Conservation (phyloP, 169 alveolate species). For the Plasmodium berghei region DNA sequence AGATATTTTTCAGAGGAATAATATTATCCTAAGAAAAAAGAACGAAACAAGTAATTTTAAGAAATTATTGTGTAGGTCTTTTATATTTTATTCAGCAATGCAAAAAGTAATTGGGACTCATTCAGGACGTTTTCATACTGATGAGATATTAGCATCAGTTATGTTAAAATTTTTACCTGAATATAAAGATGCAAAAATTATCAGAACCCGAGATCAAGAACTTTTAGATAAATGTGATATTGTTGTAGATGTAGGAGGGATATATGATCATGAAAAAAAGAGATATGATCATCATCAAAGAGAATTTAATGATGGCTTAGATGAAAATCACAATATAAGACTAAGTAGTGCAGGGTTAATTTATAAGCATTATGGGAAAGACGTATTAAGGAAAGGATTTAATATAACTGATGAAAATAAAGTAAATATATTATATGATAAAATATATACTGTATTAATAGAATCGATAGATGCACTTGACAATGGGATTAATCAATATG, state of each 20-base stretch:
- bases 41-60: constrained; percentile 6
- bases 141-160: constrained; percentile 84
- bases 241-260: constrained; percentile 94
- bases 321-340: constrained; percentile 82
- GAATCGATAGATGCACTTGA: constrained; percentile 93
- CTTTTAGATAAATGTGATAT: constrained; percentile 87
- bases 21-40: constrained; percentile 7
- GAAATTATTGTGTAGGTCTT: constrained; percentile 25
- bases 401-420: constrained; percentile 79
- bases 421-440: constrained; percentile 81
- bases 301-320: constrained; percentile 86
- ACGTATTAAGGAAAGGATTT: constrained; percentile 81
- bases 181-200: constrained; percentile 83
- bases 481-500: constrained; percentile 90
- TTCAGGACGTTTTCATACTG: constrained; percentile 85
- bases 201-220: constrained; percentile 91
- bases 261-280: constrained; percentile 80
- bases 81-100: constrained; percentile 45
- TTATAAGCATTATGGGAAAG: constrained; percentile 91
- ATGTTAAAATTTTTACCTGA: constrained; percentile 87
- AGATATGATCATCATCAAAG: constrained; percentile 95
- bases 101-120: constrained; percentile 82
- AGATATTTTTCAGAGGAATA: constrained; percentile 10
- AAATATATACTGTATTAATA: constrained; percentile 86
- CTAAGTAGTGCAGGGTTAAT: constrained; percentile 94